Conservation (phyloP, 805 yeast species). For the Phaffomyces antillensis region DNA sequence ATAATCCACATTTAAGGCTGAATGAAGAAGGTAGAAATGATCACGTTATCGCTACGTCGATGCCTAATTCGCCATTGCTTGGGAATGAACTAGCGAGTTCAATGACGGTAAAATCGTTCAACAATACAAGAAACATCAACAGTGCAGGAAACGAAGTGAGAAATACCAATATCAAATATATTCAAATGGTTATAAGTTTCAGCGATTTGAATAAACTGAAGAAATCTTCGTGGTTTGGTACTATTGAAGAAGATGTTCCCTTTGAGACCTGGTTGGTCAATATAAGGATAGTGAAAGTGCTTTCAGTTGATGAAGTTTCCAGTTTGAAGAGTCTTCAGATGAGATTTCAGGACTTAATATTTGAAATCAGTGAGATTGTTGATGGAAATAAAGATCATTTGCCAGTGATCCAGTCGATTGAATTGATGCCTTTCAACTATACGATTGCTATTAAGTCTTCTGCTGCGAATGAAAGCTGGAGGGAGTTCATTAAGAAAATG, state of each 20-base stretch:
- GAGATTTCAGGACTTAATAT: constrained; percentile 35
- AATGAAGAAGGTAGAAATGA: constrained; percentile 10
- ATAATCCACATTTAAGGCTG: constrained; percentile 14
- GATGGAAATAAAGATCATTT: constrained; percentile 58
- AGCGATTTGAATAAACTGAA: constrained; percentile 33
- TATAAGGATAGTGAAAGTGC: constrained; percentile 27
- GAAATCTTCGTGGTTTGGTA: constrained; percentile 50
- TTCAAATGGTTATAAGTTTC: constrained; percentile 33
- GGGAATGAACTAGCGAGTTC: constrained; percentile 1
- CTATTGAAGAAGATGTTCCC: constrained; percentile 35
- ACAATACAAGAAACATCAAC: background rate
- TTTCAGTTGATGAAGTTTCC: background rate
- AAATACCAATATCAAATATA: constrained; percentile 17
- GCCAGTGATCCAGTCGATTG: constrained; percentile 67
- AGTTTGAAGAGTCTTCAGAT: constrained; percentile 11
- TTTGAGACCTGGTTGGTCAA: constrained; percentile 73
- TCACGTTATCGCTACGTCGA: background rate
- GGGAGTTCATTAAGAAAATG: constrained; percentile 35
- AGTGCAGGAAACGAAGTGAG: constrained; percentile 7
- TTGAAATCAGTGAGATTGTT: constrained; percentile 42
- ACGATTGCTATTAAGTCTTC: constrained; percentile 27
- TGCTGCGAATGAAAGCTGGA: constrained; percentile 23
- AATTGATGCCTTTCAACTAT: constrained; percentile 59
- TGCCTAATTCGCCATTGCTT: constrained; percentile 6
- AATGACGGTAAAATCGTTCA: constrained; percentile 1